Evolutionary conservation across 768 basidiomycete genomes (phyloP).

Genomic region (Pleurotus cornucopiae): DNA sequence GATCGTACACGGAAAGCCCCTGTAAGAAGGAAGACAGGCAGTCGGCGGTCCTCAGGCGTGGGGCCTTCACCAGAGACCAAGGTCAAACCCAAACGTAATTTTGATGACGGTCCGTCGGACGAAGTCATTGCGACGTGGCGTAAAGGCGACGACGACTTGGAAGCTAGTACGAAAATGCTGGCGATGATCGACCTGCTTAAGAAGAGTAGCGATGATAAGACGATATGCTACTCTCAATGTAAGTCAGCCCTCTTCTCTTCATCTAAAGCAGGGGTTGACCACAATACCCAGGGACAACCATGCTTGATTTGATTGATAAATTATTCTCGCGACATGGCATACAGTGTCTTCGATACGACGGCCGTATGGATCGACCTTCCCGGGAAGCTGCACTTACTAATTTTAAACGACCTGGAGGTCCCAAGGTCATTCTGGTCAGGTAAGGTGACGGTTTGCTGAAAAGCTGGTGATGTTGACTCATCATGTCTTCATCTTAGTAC

Average conservation of each 20-base stretch:
- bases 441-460: slow-evolving; percentile 17
- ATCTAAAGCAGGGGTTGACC: background rate
- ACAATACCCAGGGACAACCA: slow-evolving; percentile 59
- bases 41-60: slow-evolving; percentile 10
- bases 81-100: slow-evolving; percentile 21
- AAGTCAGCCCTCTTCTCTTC: slow-evolving; percentile 14
- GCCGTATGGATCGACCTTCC: slow-evolving; percentile 54
- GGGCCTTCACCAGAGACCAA: slow-evolving; percentile 14
- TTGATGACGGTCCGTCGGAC: slow-evolving; percentile 31
- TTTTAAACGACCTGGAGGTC: slow-evolving; percentile 55
- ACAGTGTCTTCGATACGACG: slow-evolving; percentile 58
- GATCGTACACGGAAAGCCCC: slow-evolving; percentile 12
- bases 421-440: slow-evolving; percentile 67
- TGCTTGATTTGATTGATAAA: slow-evolving; percentile 64
- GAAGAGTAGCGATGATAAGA: slow-evolving; percentile 58
- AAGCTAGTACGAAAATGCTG: slow-evolving; percentile 68
- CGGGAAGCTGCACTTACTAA: slow-evolving; percentile 45
- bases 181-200: slow-evolving; percentile 51
- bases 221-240: slow-evolving; percentile 72
- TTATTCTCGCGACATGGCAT: slow-evolving; percentile 57
- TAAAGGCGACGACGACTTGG: slow-evolving; percentile 57
- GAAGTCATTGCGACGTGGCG: slow-evolving; percentile 50
- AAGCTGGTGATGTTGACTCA: background rate
- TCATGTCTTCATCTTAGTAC: slow-evolving; percentile 30
- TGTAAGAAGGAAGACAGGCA: slow-evolving; percentile 24